Percentiles rank a stretch among this genome's conserved stretches.
These are phyloP conservation scores for Tetrahymena elliotti DNA, from an alignment of 73 alveolate genomes.

Conservation along the genomic window DNA sequence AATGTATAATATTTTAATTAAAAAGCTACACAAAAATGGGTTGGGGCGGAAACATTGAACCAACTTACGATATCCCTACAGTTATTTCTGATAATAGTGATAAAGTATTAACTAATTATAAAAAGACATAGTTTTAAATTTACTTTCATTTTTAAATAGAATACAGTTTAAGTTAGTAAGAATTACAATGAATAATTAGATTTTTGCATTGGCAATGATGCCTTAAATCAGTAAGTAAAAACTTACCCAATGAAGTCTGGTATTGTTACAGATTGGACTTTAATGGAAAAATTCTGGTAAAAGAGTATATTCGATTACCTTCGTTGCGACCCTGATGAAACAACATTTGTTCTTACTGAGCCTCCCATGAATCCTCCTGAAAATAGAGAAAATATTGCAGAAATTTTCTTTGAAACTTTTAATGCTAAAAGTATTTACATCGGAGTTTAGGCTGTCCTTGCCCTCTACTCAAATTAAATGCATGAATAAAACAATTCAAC, in stretches of 20 bases:
- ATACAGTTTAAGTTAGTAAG: slow-evolving; percentile 30
- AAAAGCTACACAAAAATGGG: slow-evolving; percentile 97
- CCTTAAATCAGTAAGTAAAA: slow-evolving; percentile 58
- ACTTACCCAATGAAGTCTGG: slow-evolving; percentile 73
- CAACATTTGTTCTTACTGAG: slow-evolving; percentile 90
- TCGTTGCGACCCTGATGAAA: slow-evolving; percentile 87
- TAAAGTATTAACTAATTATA: slow-evolving; percentile 31
- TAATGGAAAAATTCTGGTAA: slow-evolving; percentile 97
- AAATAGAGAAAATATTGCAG: slow-evolving; percentile 98
- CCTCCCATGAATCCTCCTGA: slow-evolving; percentile 99
- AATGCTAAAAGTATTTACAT: slow-evolving; percentile 92
- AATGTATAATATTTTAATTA: background rate
- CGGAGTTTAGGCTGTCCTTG: slow-evolving; percentile 95
- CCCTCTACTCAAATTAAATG: slow-evolving; percentile 77
- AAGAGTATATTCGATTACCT: slow-evolving; percentile 66
- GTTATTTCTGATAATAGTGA: slow-evolving; percentile 79
- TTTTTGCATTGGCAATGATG: slow-evolving; percentile 95
- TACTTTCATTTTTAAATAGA: slow-evolving; percentile 12
- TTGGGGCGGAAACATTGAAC: slow-evolving; percentile 93
- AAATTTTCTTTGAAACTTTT: slow-evolving; percentile 90
- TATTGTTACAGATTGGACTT: slow-evolving; percentile 91
- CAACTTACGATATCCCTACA: slow-evolving; percentile 90
- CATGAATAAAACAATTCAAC: background rate
- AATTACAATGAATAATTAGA: slow-evolving; percentile 72
- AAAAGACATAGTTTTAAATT: background rate